These are phyloP conservation scores for Venturiaceae sp. DNA, from an alignment of 2,329 filamentous ascomycete species.

Conservation along the genomic window DNA sequence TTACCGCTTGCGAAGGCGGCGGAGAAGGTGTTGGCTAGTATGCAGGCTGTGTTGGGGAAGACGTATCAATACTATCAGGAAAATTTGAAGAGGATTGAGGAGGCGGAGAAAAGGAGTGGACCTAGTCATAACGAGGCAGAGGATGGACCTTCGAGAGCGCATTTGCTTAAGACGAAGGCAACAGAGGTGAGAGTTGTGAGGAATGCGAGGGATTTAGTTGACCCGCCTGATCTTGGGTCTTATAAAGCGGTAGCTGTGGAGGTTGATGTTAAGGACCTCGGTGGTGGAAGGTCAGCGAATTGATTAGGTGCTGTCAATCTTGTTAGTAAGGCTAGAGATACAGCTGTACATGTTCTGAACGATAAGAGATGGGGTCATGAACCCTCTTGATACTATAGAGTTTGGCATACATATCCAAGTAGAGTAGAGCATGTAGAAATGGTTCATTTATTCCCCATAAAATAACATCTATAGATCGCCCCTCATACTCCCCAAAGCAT, in stretches of 20 bases:
- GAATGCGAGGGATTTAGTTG: constrained; percentile 57
- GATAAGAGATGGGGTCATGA: constrained; percentile 4
- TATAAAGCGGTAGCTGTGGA: constrained; percentile 42
- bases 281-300: constrained; percentile 12
- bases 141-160: constrained; percentile 29
- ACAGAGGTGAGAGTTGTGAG: constrained; percentile 78
- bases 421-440: neutral
- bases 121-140: constrained; percentile 27
- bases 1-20: constrained; percentile 75
- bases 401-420: too few species aligned
- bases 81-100: constrained; percentile 44
- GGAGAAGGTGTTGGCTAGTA: constrained; percentile 82
- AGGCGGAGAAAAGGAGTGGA: constrained; percentile 34
- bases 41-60: constrained; percentile 73
- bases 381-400: too few species aligned
- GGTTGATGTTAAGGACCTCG: constrained; percentile 4
- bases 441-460: neutral
- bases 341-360: constrained; percentile 6
- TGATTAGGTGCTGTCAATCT: constrained; percentile 17
- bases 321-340: constrained; percentile 12
- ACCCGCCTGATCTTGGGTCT: constrained; percentile 56
- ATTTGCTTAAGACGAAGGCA: constrained; percentile 69
- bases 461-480: neutral
- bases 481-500: neutral
- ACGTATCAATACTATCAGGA: constrained; percentile 57